Conservation (phyloP, 306 rosid genomes). For the cucumber (Cucumis sativus) region DNA sequence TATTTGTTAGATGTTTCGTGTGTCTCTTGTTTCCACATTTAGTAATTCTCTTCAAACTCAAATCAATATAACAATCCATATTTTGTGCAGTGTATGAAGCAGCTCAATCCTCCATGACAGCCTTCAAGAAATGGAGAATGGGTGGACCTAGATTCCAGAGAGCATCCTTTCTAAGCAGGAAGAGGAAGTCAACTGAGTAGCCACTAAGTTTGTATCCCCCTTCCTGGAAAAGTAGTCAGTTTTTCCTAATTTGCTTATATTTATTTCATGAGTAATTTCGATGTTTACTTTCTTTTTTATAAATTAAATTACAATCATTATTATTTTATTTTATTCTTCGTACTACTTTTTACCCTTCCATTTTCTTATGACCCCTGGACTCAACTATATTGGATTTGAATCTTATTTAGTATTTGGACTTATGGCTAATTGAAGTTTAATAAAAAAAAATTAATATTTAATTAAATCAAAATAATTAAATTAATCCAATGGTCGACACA, state of each 20-base stretch:
- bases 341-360: no score
- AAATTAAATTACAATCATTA: no score
- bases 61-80: neutral
- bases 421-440: no score
- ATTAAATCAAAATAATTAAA: no score
- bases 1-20: conserved; percentile 2
- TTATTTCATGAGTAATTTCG: neutral
- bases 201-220: no score
- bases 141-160: conserved; percentile 86
- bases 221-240: neutral
- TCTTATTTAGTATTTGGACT: no score
- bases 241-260: neutral
- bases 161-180: conserved; percentile 67
- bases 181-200: conserved; percentile 63
- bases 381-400: no score
- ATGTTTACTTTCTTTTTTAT: no score
- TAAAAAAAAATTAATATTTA: no score
- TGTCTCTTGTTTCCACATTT: conserved; percentile 10
- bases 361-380: no score
- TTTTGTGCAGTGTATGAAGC: conserved; percentile 62
- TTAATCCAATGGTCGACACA: no score
- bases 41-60: neutral
- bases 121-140: conserved; percentile 82
- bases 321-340: no score
- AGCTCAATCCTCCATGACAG: conserved; percentile 85